Conservation (phyloP, 2,329 filamentous ascomycete species). For the Penicillium palitans region DNA sequence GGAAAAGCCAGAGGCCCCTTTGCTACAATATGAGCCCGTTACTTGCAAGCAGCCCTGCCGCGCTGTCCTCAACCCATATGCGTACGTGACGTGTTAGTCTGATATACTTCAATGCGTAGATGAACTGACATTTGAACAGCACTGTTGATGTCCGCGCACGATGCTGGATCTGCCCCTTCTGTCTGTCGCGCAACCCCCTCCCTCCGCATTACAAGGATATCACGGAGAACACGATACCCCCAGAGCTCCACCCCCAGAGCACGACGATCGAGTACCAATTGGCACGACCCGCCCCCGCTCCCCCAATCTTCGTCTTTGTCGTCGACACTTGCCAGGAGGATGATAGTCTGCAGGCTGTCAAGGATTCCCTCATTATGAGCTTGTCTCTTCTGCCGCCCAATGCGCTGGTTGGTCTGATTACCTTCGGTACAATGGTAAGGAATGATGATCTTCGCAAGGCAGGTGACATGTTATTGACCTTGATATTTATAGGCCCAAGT, state of each 20-base stretch:
- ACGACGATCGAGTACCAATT: conserved; percentile 68
- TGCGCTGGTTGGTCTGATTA: conserved; percentile 65
- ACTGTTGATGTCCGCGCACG: conserved; percentile 66
- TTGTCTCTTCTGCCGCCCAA: conserved; percentile 63
- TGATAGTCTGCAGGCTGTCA: conserved; percentile 65
- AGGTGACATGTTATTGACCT: conserved; percentile 12
- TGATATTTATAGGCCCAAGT: conserved; percentile 70
- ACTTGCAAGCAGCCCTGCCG: conserved; percentile 95
- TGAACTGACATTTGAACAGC: conserved; percentile 40
- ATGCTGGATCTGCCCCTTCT: conserved; percentile 70
- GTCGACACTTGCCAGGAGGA: conserved; percentile 70
- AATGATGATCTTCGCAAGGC: conserved; percentile 1
- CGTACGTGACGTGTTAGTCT: conserved; percentile 56
- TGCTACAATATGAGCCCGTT: conserved; percentile 94
- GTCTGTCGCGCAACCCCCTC: conserved; percentile 64
- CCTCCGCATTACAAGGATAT: conserved; percentile 70
- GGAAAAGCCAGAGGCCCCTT: conserved; percentile 81
- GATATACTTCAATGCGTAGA: conserved; percentile 6
- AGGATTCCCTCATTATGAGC: conserved; percentile 67
- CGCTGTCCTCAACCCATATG: conserved; percentile 95
- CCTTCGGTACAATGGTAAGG: conserved; percentile 82
- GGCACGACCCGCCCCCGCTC: conserved; percentile 61
- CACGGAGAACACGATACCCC: conserved; percentile 64
- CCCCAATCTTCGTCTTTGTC: conserved; percentile 69
- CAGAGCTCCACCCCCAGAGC: conserved; percentile 64